These are phyloP conservation scores for Exophiala oligosperma DNA, from an alignment of 2,329 filamentous ascomycete species.

Conservation along the genomic window DNA sequence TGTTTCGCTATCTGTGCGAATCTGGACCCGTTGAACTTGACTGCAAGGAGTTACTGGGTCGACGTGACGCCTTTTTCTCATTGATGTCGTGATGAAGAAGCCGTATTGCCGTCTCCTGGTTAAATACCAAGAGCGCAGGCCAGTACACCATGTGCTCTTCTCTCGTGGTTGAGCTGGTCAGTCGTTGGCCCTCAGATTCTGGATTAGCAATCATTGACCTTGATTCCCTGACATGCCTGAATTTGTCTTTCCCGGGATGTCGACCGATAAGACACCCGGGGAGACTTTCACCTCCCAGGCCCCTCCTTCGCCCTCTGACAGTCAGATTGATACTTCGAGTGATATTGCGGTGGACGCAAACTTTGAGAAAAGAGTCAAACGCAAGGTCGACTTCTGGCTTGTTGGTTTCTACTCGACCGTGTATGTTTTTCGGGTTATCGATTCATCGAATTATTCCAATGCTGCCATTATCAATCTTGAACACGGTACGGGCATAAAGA, in stretches of 20 bases:
- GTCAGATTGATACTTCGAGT: neutral
- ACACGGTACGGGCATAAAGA: conserved; percentile 23
- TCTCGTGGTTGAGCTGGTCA: neutral
- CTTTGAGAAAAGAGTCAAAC: conserved; percentile 30
- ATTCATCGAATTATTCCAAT: conserved; percentile 26
- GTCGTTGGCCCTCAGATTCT: neutral
- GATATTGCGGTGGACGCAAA: conserved; percentile 1
- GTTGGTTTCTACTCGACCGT: conserved; percentile 25
- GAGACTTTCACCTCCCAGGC: conserved; percentile 2
- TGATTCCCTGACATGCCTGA: too few relatives aligned
- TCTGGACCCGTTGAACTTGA: neutral
- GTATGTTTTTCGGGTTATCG: conserved; percentile 26
- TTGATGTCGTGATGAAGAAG: neutral
- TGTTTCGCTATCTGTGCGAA: neutral
- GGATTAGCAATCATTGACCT: too few relatives aligned
- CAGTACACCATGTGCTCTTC: neutral
- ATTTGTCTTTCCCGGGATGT: neutral
- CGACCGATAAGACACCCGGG: conserved; percentile 5
- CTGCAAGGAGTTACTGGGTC: neutral
- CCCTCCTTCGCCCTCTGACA: neutral
- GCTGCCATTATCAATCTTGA: conserved; percentile 28
- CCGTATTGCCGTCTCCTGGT: neutral
- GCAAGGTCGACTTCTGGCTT: conserved; percentile 21
- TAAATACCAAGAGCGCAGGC: neutral
- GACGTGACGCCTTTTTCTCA: neutral